Evolutionary conservation across 257 asterid genomes (phyloP).

Genomic region (Solanum arcanum): DNA sequence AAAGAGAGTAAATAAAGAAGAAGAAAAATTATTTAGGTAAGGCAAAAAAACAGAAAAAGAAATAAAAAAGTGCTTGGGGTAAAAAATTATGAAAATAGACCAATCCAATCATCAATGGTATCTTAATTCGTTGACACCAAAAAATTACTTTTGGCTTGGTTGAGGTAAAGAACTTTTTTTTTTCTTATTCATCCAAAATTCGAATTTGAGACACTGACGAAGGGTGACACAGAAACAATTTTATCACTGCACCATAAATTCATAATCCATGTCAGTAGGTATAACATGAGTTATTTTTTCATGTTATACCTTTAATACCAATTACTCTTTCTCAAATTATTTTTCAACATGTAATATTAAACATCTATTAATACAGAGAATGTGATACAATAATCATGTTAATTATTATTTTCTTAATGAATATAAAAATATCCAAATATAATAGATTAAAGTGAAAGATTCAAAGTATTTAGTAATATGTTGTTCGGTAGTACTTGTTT

Average conservation of each 20-base stretch:
- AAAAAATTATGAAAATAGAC: slow-evolving; percentile 14
- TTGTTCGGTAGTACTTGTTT: neutral
- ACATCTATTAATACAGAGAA: too few relatives aligned
- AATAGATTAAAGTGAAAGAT: too few relatives aligned
- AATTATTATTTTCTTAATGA: too few relatives aligned
- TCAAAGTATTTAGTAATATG: neutral
- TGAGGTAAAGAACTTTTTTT: neutral
- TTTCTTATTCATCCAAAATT: too few relatives aligned
- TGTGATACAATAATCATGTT: neutral
- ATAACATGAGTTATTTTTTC: too few relatives aligned
- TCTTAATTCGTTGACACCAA: slow-evolving; percentile 26
- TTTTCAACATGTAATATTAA: too few relatives aligned
- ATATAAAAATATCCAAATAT: neutral
- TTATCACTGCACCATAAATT: too few relatives aligned
- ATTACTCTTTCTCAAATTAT: neutral
- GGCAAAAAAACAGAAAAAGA: neutral
- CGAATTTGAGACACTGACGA: rapidly evolving
- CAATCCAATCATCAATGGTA: slow-evolving; percentile 16
- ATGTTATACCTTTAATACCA: too few relatives aligned
- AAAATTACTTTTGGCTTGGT: slow-evolving; percentile 16
- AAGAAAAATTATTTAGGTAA: neutral
- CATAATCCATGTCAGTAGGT: too few relatives aligned
- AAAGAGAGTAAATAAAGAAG: neutral
- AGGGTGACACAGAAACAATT: too few relatives aligned
- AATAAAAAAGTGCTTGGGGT: neutral